A percentile compares a stretch with the other conserved stretches of the same genome.
These are phyloP conservation scores for Yamadazyma tumulicola DNA, from an alignment of 805 yeast genomes.

Conservation along the genomic window DNA sequence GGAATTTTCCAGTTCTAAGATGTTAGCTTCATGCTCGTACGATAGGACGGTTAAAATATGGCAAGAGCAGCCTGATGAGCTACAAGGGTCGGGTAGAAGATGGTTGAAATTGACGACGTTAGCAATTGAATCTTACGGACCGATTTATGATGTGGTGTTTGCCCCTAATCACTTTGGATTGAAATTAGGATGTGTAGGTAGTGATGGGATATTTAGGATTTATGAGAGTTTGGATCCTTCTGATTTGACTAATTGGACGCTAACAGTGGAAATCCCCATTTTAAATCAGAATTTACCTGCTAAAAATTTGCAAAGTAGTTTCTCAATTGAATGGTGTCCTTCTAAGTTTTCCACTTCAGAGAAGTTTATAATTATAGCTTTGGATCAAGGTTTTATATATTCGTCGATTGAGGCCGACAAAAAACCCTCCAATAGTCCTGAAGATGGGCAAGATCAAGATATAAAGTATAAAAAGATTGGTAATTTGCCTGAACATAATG, in stretches of 20 bases:
- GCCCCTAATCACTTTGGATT: constrained; percentile 83
- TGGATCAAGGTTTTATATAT: constrained; percentile 85
- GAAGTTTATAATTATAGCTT: constrained; percentile 76
- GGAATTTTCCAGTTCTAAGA: constrained; percentile 70
- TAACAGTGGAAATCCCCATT: constrained; percentile 67
- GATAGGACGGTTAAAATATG: constrained; percentile 87
- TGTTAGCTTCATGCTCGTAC: constrained; percentile 83
- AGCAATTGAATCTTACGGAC: constrained; percentile 78
- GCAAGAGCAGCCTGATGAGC: constrained; percentile 84
- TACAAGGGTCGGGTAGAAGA: constrained; percentile 72
- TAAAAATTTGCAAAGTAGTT: constrained; percentile 77
- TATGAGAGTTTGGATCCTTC: constrained; percentile 89
- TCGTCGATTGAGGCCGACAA: constrained; percentile 15
- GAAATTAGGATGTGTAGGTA: constrained; percentile 80
- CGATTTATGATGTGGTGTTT: constrained; percentile 84
- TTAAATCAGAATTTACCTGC: constrained; percentile 67
- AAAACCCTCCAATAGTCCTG: neutral
- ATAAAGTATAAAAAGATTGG: constrained; percentile 48
- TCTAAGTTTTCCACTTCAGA: constrained; percentile 72
- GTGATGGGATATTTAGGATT: constrained; percentile 80
- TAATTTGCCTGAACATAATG: constrained; percentile 77
- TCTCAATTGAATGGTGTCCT: constrained; percentile 87
- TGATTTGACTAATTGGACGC: constrained; percentile 79
- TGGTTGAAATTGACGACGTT: constrained; percentile 76
- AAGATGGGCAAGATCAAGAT: constrained; percentile 12